Base-by-base conservation (phyloP, 2,329 filamentous ascomycete species). In the Talaromyces sp. region DNA sequence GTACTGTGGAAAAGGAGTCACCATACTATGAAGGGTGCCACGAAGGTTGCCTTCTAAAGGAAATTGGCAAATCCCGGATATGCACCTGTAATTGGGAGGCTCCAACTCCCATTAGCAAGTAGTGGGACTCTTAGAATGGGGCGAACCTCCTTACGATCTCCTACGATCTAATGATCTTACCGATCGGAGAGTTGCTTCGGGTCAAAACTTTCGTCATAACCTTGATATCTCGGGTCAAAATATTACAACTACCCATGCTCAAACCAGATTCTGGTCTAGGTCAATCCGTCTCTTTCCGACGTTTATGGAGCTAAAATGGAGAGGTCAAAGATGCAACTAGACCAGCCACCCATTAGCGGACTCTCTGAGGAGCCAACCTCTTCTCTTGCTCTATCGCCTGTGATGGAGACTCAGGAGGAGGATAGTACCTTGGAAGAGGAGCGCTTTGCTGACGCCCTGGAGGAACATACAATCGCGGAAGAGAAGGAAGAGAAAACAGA, bases 331-430 rank as follows among this genome's bases (percentile, higher is more conserved):
- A 66, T 66, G 64, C 38, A 54, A 43, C 43, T 36, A 47, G 64
- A 63, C 34, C 58, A 63, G 22, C 43, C 60, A 31, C 60, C 64
- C 51, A 40, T 17, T 45, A 47, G 22, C 34, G 36, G 17, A 22
- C 22, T 49, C 27, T 43, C 59, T 8, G 54, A 58, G 7, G 53
- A 27, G 15, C 47, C 40, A 25, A 43, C 60, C 13, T 58, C 54
- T 51, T 63, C 59, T 3, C 51, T 60, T 22, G 25, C 65, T 15
- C 22, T 67, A 36, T 67, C 65, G 13, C 65, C 65, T 19, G 67
- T 64, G n/a, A 56, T 58, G 13, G 67, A 67, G 51, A 61, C 65
- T 45, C 61, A 62, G 40, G 58, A 59, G 40, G 65, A 67, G n/a
- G 67, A 67, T 15, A 63, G 67, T 25, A 25, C 34, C 3, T 36